phyloP scores from a whole-genome alignment of 106 monocot genomes.

The Triglochin maritima region DNA sequence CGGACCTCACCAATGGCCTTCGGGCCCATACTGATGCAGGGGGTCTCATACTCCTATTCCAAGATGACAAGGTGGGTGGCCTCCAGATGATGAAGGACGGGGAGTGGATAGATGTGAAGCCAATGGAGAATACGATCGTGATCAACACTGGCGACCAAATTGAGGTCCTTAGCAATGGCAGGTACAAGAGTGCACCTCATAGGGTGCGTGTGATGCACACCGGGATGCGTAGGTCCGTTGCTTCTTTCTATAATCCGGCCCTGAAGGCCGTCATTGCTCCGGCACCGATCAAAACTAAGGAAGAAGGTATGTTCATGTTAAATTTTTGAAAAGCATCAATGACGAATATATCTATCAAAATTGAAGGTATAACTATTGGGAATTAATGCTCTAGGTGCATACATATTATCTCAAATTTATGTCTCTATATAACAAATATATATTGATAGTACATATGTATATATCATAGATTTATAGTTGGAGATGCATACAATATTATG shows the following conservation, averaged over 20 bases:
- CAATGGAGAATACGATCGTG: conserved; percentile 47
- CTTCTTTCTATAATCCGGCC: conserved; percentile 67
- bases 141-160: conserved; percentile 87
- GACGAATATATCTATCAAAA: too few species aligned
- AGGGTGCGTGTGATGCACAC: conserved; percentile 29
- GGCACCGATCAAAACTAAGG: neutral
- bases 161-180: conserved; percentile 69
- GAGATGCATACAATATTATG: too few species aligned
- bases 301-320: too few species aligned
- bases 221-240: conserved; percentile 57
- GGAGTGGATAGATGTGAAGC: conserved; percentile 65
- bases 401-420: too few species aligned
- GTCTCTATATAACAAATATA: too few species aligned
- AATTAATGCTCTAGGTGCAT: too few species aligned
- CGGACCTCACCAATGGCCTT: conserved; percentile 36
- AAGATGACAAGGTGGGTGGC: conserved; percentile 59
- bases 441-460: too few species aligned
- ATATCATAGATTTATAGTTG: too few species aligned
- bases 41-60: conserved; percentile 83
- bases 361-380: too few species aligned
- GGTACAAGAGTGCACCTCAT: conserved; percentile 62
- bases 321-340: too few species aligned
- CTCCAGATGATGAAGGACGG: conserved; percentile 58
- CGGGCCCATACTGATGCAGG: conserved; percentile 86
- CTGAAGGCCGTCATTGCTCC: conserved; percentile 42